Conservation (phyloP, 1,139 yeast genomes). For the Saccharomyces hybrid region DNA sequence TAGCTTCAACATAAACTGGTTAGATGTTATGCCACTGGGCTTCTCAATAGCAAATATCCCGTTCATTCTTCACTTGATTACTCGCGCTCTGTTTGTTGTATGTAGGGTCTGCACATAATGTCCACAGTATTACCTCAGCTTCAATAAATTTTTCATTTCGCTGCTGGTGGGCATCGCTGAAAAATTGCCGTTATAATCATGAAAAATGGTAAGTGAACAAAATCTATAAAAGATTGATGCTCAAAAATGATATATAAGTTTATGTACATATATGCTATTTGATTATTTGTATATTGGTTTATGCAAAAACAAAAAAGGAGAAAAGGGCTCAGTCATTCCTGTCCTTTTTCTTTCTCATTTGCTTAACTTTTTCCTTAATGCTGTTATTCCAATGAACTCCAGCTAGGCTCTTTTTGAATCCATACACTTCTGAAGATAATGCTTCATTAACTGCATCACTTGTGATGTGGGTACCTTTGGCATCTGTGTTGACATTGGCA, state of each 20-base stretch:
- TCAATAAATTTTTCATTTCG: slow-evolving; percentile 1
- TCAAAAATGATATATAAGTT: neutral
- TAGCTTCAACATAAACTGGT: slow-evolving; percentile 58
- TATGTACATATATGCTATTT: neutral
- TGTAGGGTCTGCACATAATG: neutral
- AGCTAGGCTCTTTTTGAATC: slow-evolving; percentile 34
- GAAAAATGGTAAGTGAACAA: neutral
- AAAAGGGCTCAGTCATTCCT: slow-evolving; percentile 2
- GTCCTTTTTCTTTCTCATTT: slow-evolving; percentile 27
- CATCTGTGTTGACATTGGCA: slow-evolving; percentile 4
- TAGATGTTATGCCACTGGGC: slow-evolving; percentile 79
- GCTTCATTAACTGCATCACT: slow-evolving; percentile 30
- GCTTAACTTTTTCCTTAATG: slow-evolving; percentile 33
- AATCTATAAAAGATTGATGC: neutral
- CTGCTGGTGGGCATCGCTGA: neutral
- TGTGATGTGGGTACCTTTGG: slow-evolving; percentile 12
- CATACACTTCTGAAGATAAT: slow-evolving; percentile 35
- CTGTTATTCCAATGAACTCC: slow-evolving; percentile 38
- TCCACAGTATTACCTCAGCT: neutral
- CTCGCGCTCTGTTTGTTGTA: neutral
- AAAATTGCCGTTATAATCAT: neutral
- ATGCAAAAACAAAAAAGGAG: neutral
- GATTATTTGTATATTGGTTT: neutral
- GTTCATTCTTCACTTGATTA: slow-evolving; percentile 43
- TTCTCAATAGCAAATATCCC: slow-evolving; percentile 93